Conservation (phyloP, 225 moss, liverwort and hornwort genomes). For the Pseudisothecium myosuroides region DNA sequence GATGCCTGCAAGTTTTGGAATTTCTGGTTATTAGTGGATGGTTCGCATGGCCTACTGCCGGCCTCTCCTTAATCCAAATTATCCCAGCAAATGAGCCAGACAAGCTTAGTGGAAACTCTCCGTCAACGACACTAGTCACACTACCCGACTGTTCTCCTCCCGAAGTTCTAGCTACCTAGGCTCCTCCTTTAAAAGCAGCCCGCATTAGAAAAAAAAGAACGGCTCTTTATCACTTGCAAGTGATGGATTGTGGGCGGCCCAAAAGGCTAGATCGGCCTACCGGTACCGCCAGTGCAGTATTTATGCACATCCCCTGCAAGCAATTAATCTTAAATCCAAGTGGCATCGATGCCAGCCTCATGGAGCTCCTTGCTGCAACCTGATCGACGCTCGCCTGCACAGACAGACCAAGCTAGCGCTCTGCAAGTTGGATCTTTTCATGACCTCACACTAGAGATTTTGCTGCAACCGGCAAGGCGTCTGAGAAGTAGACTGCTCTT, state of each 20-base stretch:
- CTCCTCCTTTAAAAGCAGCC: not conserved
- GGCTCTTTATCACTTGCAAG: not conserved
- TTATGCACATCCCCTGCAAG: not conserved
- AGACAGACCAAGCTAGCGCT: not conserved
- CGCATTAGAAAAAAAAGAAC: not conserved
- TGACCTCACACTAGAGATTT: constrained; percentile 14
- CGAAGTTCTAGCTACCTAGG: not conserved
- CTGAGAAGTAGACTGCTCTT: constrained; percentile 15
- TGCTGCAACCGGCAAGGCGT: constrained; percentile 19
- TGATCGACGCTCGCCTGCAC: not conserved
- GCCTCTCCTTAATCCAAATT: not conserved
- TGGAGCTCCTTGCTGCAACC: not conserved
- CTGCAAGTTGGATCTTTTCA: not conserved
- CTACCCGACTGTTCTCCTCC: not conserved
- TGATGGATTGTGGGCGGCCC: constrained; percentile 2
- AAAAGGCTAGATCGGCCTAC: not conserved
- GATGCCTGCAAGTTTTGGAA: not conserved
- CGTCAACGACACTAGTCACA: not conserved
- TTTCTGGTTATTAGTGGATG: not conserved
- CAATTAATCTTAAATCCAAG: not conserved
- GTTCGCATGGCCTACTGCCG: not conserved
- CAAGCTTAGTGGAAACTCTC: not conserved
- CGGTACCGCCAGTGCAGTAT: not conserved
- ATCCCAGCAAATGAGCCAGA: not conserved
- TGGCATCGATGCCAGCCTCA: not conserved